These are phyloP conservation scores for Hibiscus syriacus DNA, from an alignment of 345 rosid species.

Conservation along the genomic window DNA sequence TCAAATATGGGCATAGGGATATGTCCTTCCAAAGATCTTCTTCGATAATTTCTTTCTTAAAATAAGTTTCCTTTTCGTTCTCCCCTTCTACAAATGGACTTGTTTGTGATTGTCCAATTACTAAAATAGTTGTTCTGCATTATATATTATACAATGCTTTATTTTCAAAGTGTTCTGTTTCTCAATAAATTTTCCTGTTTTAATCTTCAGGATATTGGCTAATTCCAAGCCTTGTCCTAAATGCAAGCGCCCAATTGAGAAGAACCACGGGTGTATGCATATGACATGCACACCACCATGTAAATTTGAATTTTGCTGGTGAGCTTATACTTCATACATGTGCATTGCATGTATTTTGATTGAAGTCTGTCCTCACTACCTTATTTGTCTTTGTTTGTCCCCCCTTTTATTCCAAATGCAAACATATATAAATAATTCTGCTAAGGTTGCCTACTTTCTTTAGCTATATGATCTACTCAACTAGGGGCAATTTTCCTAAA, in stretches of 20 bases:
- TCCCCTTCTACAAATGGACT: neutral
- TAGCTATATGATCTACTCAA: neutral
- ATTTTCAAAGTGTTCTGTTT: neutral
- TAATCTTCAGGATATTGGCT: slow-evolving; percentile 64
- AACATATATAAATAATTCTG: neutral
- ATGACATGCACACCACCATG: slow-evolving; percentile 79
- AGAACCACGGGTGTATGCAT: slow-evolving; percentile 97
- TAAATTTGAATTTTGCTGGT: slow-evolving; percentile 84
- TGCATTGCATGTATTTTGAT: neutral
- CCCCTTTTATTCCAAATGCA: neutral
- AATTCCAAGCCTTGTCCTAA: slow-evolving; percentile 99
- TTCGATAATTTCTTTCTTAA: neutral
- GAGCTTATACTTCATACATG: neutral
- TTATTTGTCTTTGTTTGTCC: too few species aligned
- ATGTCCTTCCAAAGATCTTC: too few species aligned
- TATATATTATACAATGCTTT: neutral
- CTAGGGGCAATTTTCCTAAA: neutral
- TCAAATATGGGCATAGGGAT: too few species aligned
- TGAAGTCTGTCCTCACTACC: neutral
- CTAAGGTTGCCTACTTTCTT: neutral
- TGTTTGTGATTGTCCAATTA: neutral
- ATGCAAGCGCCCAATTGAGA: slow-evolving; percentile 98
- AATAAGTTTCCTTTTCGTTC: neutral
- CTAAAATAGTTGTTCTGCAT: neutral
- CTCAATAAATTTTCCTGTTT: neutral